These are phyloP conservation scores for Choricystis sp. DNA, from an alignment of 139 green algal species.

Conservation along the genomic window DNA sequence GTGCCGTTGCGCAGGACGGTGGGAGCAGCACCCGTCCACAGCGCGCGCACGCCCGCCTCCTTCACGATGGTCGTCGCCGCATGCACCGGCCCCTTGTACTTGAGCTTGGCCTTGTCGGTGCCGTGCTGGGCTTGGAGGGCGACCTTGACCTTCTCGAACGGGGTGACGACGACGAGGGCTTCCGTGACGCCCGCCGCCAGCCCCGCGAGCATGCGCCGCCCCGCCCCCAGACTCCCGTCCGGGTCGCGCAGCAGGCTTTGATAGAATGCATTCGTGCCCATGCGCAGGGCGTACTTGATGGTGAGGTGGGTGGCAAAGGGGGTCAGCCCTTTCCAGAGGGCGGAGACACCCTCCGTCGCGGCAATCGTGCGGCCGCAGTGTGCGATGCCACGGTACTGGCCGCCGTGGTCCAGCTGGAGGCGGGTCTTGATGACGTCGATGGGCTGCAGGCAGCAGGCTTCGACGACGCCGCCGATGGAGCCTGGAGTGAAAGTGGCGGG, in stretches of 20 bases:
- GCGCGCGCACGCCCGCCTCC: slow-evolving; percentile 63
- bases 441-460: slow-evolving; percentile 78
- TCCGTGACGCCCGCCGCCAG: slow-evolving; percentile 73
- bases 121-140: slow-evolving; percentile 83
- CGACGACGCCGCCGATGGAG: slow-evolving; percentile 73
- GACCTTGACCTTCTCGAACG: slow-evolving; percentile 94
- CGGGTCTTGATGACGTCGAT: slow-evolving; percentile 91
- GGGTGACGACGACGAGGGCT: slow-evolving; percentile 84
- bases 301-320: slow-evolving; percentile 88
- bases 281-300: slow-evolving; percentile 88
- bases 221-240: slow-evolving; percentile 11
- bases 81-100: slow-evolving; percentile 80
- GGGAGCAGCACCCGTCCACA: slow-evolving; percentile 78
- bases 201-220: slow-evolving; percentile 45
- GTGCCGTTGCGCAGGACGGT: slow-evolving; percentile 86
- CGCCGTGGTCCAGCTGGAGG: slow-evolving; percentile 69
- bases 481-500: slow-evolving; percentile 21
- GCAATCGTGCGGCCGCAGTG: slow-evolving; percentile 56
- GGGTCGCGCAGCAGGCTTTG: slow-evolving; percentile 51
- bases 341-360: slow-evolving; percentile 55
- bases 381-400: slow-evolving; percentile 57
- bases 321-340: slow-evolving; percentile 88
- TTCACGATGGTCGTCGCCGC: slow-evolving; percentile 53
- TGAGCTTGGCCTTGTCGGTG: slow-evolving; percentile 42
- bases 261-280: slow-evolving; percentile 83